Evolutionary conservation across 176 grass and related monocot genomes (phyloP).

Genomic region (Zizania latifolia): DNA sequence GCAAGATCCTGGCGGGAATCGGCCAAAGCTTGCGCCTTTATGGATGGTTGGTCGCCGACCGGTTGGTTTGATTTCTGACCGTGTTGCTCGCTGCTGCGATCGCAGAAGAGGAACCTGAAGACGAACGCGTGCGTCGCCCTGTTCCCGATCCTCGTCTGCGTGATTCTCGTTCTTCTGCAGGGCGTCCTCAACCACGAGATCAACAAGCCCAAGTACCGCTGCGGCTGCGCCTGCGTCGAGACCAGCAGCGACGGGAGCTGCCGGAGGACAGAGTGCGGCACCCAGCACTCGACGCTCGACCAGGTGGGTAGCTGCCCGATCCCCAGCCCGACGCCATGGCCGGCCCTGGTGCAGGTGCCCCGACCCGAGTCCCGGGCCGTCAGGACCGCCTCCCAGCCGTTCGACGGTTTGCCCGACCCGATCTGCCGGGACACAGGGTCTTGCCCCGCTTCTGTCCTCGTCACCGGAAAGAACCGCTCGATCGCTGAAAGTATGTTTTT

Average conservation of each 20-base stretch:
- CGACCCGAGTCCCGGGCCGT: conserved; percentile 40
- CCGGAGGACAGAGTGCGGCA: conserved; percentile 60
- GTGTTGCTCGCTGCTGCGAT: background rate
- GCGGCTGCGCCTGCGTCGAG: conserved; percentile 56
- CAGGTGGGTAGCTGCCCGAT: conserved; percentile 72
- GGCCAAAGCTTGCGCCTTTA: too few relatives aligned
- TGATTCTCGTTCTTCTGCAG: conserved; percentile 53
- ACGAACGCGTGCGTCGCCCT: conserved; percentile 63
- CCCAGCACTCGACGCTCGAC: conserved; percentile 66
- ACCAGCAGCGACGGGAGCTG: conserved; percentile 34
- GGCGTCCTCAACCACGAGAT: conserved; percentile 52
- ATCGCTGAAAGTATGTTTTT: conserved; percentile 50
- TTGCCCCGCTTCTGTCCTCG: conserved; percentile 53
- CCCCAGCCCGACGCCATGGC: conserved; percentile 48
- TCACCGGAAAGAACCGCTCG: conserved; percentile 64
- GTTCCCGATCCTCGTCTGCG: conserved; percentile 75
- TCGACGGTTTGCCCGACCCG: conserved; percentile 45
- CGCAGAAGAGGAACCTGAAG: conserved; percentile 79
- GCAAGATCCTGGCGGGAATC: too few relatives aligned
- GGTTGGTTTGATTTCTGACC: background rate
- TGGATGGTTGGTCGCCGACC: too few relatives aligned
- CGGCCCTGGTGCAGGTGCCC: conserved; percentile 67
- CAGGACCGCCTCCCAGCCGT: background rate
- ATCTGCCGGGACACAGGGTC: conserved; percentile 43
- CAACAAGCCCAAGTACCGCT: conserved; percentile 68